These are phyloP conservation scores for Amphicarpaea edgeworthii DNA, from an alignment of 306 rosid genomes.

Conservation along the genomic window DNA sequence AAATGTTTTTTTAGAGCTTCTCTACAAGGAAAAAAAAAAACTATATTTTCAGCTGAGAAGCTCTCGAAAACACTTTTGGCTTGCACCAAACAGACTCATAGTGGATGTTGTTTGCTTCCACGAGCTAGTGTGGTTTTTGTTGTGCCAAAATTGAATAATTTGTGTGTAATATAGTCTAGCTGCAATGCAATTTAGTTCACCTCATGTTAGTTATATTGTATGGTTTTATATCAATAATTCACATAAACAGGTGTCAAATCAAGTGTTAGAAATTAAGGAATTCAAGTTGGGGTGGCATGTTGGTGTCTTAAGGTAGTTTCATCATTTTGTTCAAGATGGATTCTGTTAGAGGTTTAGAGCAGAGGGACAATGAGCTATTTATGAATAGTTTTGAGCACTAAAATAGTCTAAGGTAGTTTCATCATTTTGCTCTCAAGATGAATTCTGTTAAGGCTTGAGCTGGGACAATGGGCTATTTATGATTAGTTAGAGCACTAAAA, in stretches of 20 bases:
- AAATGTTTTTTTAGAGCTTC: too few relatives aligned
- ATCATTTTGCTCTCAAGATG: constrained; percentile 35
- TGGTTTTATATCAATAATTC: neutral
- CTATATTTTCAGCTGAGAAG: too few relatives aligned
- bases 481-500: neutral
- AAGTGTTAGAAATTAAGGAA: constrained; percentile 9
- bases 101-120: constrained; percentile 17
- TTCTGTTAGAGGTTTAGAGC: neutral
- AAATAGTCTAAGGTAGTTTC: constrained; percentile 22
- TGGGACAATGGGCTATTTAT: neutral
- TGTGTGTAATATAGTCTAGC: neutral
- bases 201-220: neutral
- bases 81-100: too few relatives aligned
- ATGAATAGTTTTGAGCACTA: neutral
- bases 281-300: constrained; percentile 21
- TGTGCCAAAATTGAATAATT: constrained; percentile 31
- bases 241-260: neutral
- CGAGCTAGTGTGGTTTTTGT: constrained; percentile 1
- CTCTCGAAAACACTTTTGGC: too few relatives aligned
- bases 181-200: neutral
- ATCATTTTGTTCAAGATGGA: constrained; percentile 33
- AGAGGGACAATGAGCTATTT: neutral
- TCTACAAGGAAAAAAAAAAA: too few relatives aligned
- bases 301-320: constrained; percentile 23
- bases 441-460: neutral